phyloP scores from a whole-genome alignment of 371 early-diverging fungal species.

The Rhizopus arrhizus region DNA sequence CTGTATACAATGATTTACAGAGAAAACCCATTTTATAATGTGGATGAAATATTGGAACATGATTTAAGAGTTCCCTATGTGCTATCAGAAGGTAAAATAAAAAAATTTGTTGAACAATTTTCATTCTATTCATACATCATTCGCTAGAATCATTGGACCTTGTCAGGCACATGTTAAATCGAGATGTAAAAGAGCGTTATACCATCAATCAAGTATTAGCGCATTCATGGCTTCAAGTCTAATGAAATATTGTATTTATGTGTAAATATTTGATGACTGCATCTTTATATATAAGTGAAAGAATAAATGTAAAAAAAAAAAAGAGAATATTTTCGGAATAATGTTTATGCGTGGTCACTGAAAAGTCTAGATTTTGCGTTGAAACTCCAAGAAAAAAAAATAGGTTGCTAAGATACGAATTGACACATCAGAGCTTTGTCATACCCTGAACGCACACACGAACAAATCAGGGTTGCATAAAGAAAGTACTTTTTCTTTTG shows the following conservation, averaged over 20 bases:
- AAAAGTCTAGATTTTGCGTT: too few species aligned
- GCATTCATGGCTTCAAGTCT: constrained; percentile 55
- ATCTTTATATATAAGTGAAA: too few species aligned
- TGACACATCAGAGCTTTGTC: too few species aligned
- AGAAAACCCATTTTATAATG: constrained; percentile 81
- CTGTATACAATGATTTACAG: constrained; percentile 79
- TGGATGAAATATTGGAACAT: constrained; percentile 71
- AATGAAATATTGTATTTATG: neutral
- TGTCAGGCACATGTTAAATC: constrained; percentile 53
- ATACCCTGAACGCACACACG: too few species aligned
- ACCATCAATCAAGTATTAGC: constrained; percentile 56
- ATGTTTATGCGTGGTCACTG: too few species aligned
- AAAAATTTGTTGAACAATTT: neutral
- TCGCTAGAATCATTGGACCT: constrained; percentile 54
- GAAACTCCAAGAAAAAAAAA: too few species aligned
- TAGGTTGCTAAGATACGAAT: too few species aligned
- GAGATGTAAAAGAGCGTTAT: constrained; percentile 51
- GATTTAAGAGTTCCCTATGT: constrained; percentile 65
- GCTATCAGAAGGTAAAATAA: constrained; percentile 60
- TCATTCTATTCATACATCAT: neutral
- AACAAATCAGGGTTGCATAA: too few species aligned
- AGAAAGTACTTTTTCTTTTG: too few species aligned
- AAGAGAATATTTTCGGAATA: too few species aligned
- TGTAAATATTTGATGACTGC: neutral
- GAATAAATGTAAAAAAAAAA: too few species aligned